phyloP scores from a whole-genome alignment of 2,329 filamentous ascomycete genomes.

The Pseudogymnoascus sp. region DNA sequence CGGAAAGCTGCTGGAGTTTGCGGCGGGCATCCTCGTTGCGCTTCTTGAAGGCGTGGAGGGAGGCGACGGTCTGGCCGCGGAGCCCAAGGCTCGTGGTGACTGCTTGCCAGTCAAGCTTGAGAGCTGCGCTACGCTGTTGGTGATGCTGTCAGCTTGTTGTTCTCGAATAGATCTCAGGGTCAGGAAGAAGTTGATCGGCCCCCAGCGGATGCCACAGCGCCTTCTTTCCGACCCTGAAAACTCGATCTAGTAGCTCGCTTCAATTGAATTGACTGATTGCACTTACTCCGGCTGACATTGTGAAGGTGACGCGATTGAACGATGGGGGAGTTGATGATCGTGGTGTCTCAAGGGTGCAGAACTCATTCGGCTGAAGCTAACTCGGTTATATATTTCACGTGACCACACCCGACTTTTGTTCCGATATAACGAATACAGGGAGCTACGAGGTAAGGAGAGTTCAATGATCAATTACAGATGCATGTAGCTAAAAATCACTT shows the following conservation, averaged over 20 bases:
- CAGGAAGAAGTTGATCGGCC: neutral
- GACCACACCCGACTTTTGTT: constrained; percentile 1
- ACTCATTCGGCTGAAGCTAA: constrained; percentile 6
- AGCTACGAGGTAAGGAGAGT: neutral
- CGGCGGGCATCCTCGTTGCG: constrained; percentile 98
- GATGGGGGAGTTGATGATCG: constrained; percentile 40
- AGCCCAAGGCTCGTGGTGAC: constrained; percentile 90
- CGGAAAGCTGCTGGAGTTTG: constrained; percentile 75
- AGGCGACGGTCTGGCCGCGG: constrained; percentile 83
- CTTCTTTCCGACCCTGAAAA: neutral
- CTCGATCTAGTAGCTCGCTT: neutral
- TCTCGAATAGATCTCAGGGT: neutral
- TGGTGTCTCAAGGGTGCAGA: constrained; percentile 24
- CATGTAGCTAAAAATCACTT: neutral
- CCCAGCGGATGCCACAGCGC: neutral
- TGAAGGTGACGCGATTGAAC: constrained; percentile 41
- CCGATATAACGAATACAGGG: neutral
- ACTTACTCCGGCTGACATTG: constrained; percentile 61
- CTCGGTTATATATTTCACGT: constrained; percentile 10
- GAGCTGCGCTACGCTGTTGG: constrained; percentile 84
- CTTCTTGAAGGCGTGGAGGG: constrained; percentile 97
- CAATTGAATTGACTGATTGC: constrained; percentile 23
- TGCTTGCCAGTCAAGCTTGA: constrained; percentile 99
- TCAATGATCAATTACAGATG: neutral
- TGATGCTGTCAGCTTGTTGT: constrained; percentile 3